Percentiles rank a stretch among this genome's conserved stretches.
Conservation (phyloP, 2,329 filamentous ascomycete species). For the Reticulascus tulasneorum region DNA sequence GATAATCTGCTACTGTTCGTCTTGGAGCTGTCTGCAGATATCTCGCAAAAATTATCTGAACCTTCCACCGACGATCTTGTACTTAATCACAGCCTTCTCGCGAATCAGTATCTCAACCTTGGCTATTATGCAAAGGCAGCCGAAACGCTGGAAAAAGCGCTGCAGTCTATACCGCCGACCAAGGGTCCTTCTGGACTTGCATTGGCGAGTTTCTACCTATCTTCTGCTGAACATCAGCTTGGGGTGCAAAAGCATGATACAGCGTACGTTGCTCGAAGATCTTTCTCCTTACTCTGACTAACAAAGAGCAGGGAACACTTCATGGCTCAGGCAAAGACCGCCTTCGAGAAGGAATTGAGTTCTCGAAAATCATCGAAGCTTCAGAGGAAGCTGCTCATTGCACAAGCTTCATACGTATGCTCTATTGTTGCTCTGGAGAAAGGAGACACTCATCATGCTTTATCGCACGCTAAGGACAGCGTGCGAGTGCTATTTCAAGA, state of each 20-base stretch:
- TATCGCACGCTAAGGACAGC: slow-evolving; percentile 53
- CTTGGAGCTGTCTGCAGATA: slow-evolving; percentile 39
- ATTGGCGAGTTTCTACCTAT: slow-evolving; percentile 58
- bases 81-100: slow-evolving; percentile 43
- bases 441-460: slow-evolving; percentile 55
- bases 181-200: slow-evolving; percentile 32
- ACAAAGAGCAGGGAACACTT: slow-evolving; percentile 7
- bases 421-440: slow-evolving; percentile 62
- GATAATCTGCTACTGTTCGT: slow-evolving; percentile 41
- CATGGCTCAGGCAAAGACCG: slow-evolving; percentile 6
- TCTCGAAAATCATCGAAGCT: slow-evolving; percentile 13
- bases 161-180: slow-evolving; percentile 40
- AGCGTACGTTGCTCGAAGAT: slow-evolving; percentile 35
- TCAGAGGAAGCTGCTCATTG: slow-evolving; percentile 45
- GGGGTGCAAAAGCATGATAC: slow-evolving; percentile 62
- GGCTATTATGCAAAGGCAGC: slow-evolving; percentile 49
- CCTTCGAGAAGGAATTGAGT: slow-evolving; percentile 10
- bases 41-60: slow-evolving; percentile 32
- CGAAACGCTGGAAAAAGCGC: slow-evolving; percentile 53
- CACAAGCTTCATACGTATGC: slow-evolving; percentile 59
- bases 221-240: slow-evolving; percentile 70
- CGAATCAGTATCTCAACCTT: slow-evolving; percentile 49
- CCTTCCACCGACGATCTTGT: slow-evolving; percentile 36
- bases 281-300: too few species aligned
- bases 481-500: slow-evolving; percentile 54